A percentile compares a stretch with the other conserved stretches of the same genome.
These are phyloP conservation scores for Silene latifolia DNA, from an alignment of 148 eudicot species.

Conservation along the genomic window DNA sequence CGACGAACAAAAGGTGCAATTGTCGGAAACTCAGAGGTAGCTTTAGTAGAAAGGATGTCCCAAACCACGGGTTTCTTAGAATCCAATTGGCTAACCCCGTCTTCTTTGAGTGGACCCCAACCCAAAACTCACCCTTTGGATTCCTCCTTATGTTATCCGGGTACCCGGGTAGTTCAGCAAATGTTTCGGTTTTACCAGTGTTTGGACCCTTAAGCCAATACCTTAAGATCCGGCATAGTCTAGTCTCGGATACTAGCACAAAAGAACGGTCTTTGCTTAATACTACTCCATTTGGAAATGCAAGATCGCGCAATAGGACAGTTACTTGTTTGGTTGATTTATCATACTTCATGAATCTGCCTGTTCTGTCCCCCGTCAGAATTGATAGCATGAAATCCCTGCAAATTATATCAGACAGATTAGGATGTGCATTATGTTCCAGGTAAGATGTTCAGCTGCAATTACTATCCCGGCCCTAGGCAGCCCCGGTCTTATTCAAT, in stretches of 20 bases:
- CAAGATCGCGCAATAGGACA: slow-evolving; percentile 47
- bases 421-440: neutral
- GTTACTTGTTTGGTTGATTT: slow-evolving; percentile 48
- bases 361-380: slow-evolving; percentile 61
- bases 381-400: slow-evolving; percentile 57
- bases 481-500: too few species aligned
- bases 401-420: slow-evolving; percentile 4
- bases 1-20: slow-evolving; percentile 52
- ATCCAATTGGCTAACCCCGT: slow-evolving; percentile 43
- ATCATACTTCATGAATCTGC: slow-evolving; percentile 66
- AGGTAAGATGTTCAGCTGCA: too few species aligned
- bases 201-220: slow-evolving; percentile 66
- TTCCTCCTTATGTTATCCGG: slow-evolving; percentile 61
- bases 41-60: slow-evolving; percentile 38
- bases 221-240: slow-evolving; percentile 45
- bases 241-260: slow-evolving; percentile 56
- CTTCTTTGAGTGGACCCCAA: slow-evolving; percentile 62
- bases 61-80: slow-evolving; percentile 48
- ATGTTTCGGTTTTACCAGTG: slow-evolving; percentile 49
- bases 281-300: slow-evolving; percentile 83
- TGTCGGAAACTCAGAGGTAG: slow-evolving; percentile 48
- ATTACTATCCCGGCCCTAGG: too few species aligned
- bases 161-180: slow-evolving; percentile 57
- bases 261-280: slow-evolving; percentile 60
- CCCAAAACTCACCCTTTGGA: slow-evolving; percentile 67